Evolutionary conservation across 768 basidiomycete species (phyloP).

Genomic region (Clitopilus passeckerianus): DNA sequence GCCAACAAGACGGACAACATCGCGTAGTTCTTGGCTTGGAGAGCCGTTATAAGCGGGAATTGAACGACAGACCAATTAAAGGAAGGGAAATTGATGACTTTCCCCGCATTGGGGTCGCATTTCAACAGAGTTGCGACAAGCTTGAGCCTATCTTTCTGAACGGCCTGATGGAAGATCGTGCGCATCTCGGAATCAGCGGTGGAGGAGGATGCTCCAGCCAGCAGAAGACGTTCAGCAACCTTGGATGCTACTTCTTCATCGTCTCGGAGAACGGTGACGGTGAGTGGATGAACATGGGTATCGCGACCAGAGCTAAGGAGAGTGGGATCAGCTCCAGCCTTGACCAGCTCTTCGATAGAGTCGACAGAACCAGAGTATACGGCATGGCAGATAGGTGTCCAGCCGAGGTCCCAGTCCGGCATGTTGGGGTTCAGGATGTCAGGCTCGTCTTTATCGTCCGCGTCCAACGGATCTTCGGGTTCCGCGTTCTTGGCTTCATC

Average conservation of each 20-base stretch:
- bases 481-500: conserved; percentile 1
- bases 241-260: conserved; percentile 35
- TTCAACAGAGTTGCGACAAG: conserved; percentile 35
- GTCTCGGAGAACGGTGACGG: conserved; percentile 31
- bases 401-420: conserved; percentile 55
- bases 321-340: conserved; percentile 41
- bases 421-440: conserved; percentile 53
- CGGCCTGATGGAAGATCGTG: conserved; percentile 38
- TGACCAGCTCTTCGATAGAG: conserved; percentile 41
- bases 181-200: conserved; percentile 28
- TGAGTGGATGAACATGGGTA: conserved; percentile 29
- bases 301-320: conserved; percentile 13
- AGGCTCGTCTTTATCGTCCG: conserved; percentile 37
- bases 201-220: conserved; percentile 35
- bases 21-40: conserved; percentile 26
- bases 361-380: conserved; percentile 39
- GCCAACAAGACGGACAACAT: conserved; percentile 33
- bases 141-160: conserved; percentile 27
- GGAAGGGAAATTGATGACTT: conserved; percentile 33
- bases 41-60: conserved; percentile 34
- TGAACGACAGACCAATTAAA: conserved; percentile 17
- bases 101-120: conserved; percentile 33
- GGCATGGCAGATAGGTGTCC: conserved; percentile 48
- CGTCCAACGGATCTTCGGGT: conserved; percentile 4
- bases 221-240: conserved; percentile 34